Evolutionary conservation across 176 grass and related monocot genomes (phyloP).

Genomic region (Tillandsia leiboldiana): DNA sequence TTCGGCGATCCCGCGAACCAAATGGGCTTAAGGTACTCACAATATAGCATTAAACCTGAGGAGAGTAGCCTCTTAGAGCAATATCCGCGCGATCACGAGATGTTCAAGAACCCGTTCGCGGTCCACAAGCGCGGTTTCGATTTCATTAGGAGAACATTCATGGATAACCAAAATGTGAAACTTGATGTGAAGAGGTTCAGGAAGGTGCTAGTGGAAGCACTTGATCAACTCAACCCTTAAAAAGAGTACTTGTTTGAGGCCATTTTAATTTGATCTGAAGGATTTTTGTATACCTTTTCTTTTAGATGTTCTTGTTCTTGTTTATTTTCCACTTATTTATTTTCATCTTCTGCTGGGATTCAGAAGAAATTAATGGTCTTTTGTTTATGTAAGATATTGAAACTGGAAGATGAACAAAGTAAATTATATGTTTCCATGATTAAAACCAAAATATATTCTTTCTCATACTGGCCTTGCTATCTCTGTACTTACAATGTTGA

Average conservation of each 20-base stretch:
- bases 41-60: slow-evolving; percentile 57
- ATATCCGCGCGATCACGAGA: slow-evolving; percentile 50
- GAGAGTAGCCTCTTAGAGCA: slow-evolving; percentile 64
- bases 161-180: slow-evolving; percentile 80
- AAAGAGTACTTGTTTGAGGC: background rate
- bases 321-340: slow-evolving; percentile 23
- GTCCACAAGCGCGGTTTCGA: slow-evolving; percentile 65
- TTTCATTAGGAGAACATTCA: slow-evolving; percentile 54
- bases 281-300: slow-evolving; percentile 12
- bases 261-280: slow-evolving; percentile 15
- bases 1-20: slow-evolving; percentile 48
- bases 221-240: slow-evolving; percentile 69
- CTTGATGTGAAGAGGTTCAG: slow-evolving; percentile 66
- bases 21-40: slow-evolving; percentile 60
- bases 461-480: too few species aligned
- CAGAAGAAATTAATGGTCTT: too few species aligned
- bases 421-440: background rate
- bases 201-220: slow-evolving; percentile 43
- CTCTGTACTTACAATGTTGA: too few species aligned
- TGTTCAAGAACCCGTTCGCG: slow-evolving; percentile 51
- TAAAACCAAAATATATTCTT: too few species aligned
- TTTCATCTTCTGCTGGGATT: slow-evolving; percentile 22
- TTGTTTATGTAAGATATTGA: too few species aligned
- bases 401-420: background rate
- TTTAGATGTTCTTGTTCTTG: slow-evolving; percentile 14